These are phyloP conservation scores for Coniosporium apollinis DNA, from an alignment of 495 filamentous ascomycete genomes.

Conservation along the genomic window DNA sequence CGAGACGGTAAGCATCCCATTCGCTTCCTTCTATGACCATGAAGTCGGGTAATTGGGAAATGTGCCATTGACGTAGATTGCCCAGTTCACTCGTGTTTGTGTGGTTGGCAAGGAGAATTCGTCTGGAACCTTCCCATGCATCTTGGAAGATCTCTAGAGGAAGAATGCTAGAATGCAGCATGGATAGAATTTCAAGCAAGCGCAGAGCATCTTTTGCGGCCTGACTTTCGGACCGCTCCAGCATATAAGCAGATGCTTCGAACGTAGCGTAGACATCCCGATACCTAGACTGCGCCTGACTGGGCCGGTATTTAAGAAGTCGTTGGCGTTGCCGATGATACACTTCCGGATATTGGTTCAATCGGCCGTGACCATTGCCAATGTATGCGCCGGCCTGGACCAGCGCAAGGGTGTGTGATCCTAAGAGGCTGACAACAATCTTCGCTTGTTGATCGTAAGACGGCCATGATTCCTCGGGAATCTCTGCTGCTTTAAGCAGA, in stretches of 20 bases:
- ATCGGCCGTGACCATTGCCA: conserved; percentile 4
- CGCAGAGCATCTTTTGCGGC: conserved; percentile 5
- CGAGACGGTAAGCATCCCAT: conserved; percentile 17
- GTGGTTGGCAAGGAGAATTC: not conserved
- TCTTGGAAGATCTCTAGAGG: conserved; percentile 4
- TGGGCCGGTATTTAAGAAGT: conserved; percentile 6
- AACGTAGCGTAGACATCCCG: conserved; percentile 10
- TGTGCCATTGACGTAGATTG: conserved; percentile 5
- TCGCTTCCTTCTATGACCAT: conserved; percentile 5
- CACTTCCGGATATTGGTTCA: conserved; percentile 7
- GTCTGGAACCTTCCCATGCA: not conserved
- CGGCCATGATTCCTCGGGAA: not conserved
- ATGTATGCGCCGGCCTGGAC: conserved; percentile 15
- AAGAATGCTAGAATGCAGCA: conserved; percentile 1
- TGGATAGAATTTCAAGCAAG: conserved; percentile 6
- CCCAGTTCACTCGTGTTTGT: conserved; percentile 1
- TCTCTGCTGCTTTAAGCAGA: conserved; percentile 3
- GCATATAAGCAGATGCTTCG: conserved; percentile 7
- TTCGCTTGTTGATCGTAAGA: conserved; percentile 1
- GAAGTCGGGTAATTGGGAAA: conserved; percentile 15
- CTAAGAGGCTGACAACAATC: conserved; percentile 4
- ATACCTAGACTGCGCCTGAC: conserved; percentile 10
- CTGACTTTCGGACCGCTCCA: conserved; percentile 3
- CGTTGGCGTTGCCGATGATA: conserved; percentile 6
- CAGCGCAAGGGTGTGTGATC: conserved; percentile 11